Evolutionary conservation across 2,329 filamentous ascomycete genomes (phyloP).

Genomic region (Pseudocercospora vitis): DNA sequence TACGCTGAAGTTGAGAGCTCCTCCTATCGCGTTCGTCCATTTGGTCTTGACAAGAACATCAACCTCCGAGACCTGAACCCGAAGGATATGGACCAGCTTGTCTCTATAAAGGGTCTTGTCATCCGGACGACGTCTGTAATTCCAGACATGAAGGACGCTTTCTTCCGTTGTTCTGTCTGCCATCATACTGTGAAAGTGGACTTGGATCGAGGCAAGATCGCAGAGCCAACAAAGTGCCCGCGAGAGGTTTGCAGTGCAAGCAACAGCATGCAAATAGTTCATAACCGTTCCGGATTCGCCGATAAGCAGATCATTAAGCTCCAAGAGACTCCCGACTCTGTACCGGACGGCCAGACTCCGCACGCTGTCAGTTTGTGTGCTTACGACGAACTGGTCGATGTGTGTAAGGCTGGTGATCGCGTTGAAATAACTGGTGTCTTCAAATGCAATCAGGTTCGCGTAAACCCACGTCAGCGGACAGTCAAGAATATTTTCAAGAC

Average conservation of each 20-base stretch:
- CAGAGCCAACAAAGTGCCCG: conserved; percentile 87
- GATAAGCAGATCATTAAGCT: conserved; percentile 99
- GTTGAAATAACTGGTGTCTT: conserved; percentile 97
- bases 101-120: conserved; percentile 92
- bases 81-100: conserved; percentile 92
- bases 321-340: conserved; percentile 92
- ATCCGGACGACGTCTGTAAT: conserved; percentile 96
- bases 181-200: conserved; percentile 87
- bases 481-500: conserved; percentile 98
- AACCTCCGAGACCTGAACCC: conserved; percentile 95
- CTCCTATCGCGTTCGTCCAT: conserved; percentile 83
- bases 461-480: conserved; percentile 88
- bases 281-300: conserved; percentile 91
- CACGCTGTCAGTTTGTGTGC: conserved; percentile 95
- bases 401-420: conserved; percentile 96
- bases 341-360: conserved; percentile 93
- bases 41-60: conserved; percentile 79
- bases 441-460: conserved; percentile 86
- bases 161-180: conserved; percentile 93
- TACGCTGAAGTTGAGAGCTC: conserved; percentile 74
- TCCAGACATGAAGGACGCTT: conserved; percentile 98
- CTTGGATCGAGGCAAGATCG: conserved; percentile 93
- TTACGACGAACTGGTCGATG: conserved; percentile 95
- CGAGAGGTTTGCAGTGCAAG: conserved; percentile 75
- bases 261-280: conserved; percentile 97